Base-by-base conservation (phyloP, 129 eudicot genomes). In the Escallonia herrerae region DNA sequence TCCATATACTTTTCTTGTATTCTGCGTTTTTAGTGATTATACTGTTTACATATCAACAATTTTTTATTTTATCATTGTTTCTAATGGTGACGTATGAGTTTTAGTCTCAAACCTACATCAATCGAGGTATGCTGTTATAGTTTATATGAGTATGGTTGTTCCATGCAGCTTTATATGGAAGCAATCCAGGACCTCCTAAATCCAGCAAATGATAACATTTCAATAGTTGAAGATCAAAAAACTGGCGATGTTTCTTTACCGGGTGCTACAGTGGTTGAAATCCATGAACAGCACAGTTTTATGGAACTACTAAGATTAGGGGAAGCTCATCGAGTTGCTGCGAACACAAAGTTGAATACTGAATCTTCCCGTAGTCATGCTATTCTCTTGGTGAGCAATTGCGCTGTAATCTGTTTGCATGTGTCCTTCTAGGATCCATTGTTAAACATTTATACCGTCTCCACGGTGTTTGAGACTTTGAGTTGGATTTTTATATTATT, bases 301-400 rank as follows among this genome's bases (percentile, higher is more conserved):
- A 48, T 94, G 78, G 97, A 94, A 78, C 86, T 94, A 67, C 74
- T 94, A 54, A 84, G 95, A 38, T 11, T 89, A 48, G 99, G 99
- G 33, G 99, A 94, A 82, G 88, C 95, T 76, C 95, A 94, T 77
- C 80, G 99, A 61, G 76, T 86, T 77, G 99, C 99, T 64, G 94
- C 99, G n/a, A 94, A 94, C 79, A 94, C 99, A 65, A 94, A 94
- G 75, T 78, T 94, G 57, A 94, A 94, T 75, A 89, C 99, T n/a
- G 99, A 94, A 77, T 94, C 99, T 74, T 94, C 99, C 48, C 95
- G 99, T 38, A 94, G 99, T 82, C 99, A 94, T 86, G 99, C 99
- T 48, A 85, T 94, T 58, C 82, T 94, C 60, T 86, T 94, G 99
- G 99, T 94, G 81, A 80, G 43, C 63, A 15, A 50, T 50, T 38